Base-by-base conservation (phyloP, 1,139 yeast genomes). In the Wickerhamiella pararugosa region DNA sequence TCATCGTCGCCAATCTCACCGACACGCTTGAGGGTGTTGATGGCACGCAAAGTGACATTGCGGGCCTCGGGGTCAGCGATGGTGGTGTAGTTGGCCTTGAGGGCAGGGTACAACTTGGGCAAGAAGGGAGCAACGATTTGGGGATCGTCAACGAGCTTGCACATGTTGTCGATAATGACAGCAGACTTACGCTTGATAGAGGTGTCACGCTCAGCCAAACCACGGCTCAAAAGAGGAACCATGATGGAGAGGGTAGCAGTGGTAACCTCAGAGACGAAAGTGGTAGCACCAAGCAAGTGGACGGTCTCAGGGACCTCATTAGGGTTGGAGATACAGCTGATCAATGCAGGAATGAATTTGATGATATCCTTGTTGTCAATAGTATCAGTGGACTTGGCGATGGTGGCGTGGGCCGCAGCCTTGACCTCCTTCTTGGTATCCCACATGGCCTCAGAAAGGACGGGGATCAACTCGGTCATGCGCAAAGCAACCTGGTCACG, bases 11-110 rank as follows among this genome's bases (percentile, higher is more conserved):
- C 82, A 61, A 90, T 84, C 67, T 80, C 87, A 81, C 97, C 98
- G 61, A 90, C 98, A 76, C 97, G 86, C 77, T 82, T 84, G 67
- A 90, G 80, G 59, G 98, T 90, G 79, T 71, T 79, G 70, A 90
- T 76, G 62, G 94, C 98, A 75, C 97, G 87, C 63, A 75, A 73
- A 60, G 98, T 90, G 63, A 90, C 97, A 53, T 82, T 92, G 76
- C 98, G 92, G 57, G 97, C 98, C 74, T 90, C 98, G 64, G 98
- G 98, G 71, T 90, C 98, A 65, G 98, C 98, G 72, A 90, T 84
- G 73, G 83, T 84, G 63, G 82, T 70, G 71, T 79, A 77, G 83
- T 90, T 90, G 65, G 77, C 66, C 78, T 84, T 83, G 69, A 90
- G 76, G 62, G 96, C 84, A 66, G 98, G 98, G 73, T 84, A 81